Evolutionary conservation across 352 stramenopile genomes (phyloP).

Genomic region (Phytophthora pisi): DNA sequence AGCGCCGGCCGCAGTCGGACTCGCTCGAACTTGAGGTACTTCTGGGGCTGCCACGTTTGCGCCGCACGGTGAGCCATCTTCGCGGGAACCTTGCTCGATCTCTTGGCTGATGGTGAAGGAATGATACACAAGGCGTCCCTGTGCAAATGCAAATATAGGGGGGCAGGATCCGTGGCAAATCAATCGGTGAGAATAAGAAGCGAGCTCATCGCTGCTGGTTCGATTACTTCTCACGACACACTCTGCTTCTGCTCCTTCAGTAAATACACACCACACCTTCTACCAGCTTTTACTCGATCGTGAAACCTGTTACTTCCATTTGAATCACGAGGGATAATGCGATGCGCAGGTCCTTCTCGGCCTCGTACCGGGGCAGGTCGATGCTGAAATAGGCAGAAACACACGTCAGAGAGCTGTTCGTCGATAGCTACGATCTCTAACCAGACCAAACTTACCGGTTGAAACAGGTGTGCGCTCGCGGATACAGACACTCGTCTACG

Average conservation of each 20-base stretch:
- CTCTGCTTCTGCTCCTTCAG: slow-evolving; percentile 18
- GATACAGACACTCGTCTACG: slow-evolving; percentile 83
- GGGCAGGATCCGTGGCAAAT: not conserved
- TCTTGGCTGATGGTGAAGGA: not conserved
- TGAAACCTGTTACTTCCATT: slow-evolving; percentile 89
- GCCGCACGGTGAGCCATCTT: slow-evolving; percentile 19
- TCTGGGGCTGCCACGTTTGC: slow-evolving; percentile 44
- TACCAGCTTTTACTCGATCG: slow-evolving; percentile 69
- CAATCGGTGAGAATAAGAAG: slow-evolving; percentile 13
- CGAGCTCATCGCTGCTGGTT: slow-evolving; percentile 31
- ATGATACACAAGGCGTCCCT: not conserved
- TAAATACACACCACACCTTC: slow-evolving; percentile 37
- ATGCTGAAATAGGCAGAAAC: slow-evolving; percentile 44
- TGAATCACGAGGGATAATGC: slow-evolving; percentile 84
- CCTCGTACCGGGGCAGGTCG: slow-evolving; percentile 77
- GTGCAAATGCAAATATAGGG: not conserved
- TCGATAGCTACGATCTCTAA: not conserved
- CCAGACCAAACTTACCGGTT: slow-evolving; percentile 61
- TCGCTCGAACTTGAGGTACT: slow-evolving; percentile 71
- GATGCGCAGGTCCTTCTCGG: slow-evolving; percentile 79
- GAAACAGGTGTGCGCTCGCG: slow-evolving; percentile 86
- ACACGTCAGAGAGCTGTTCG: not conserved
- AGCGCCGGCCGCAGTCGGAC: slow-evolving; percentile 65
- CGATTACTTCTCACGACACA: slow-evolving; percentile 27
- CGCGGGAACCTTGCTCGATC: not conserved